Evolutionary conservation across 2,329 filamentous ascomycete genomes (phyloP).

Genomic region (Apiospora saccharicola): DNA sequence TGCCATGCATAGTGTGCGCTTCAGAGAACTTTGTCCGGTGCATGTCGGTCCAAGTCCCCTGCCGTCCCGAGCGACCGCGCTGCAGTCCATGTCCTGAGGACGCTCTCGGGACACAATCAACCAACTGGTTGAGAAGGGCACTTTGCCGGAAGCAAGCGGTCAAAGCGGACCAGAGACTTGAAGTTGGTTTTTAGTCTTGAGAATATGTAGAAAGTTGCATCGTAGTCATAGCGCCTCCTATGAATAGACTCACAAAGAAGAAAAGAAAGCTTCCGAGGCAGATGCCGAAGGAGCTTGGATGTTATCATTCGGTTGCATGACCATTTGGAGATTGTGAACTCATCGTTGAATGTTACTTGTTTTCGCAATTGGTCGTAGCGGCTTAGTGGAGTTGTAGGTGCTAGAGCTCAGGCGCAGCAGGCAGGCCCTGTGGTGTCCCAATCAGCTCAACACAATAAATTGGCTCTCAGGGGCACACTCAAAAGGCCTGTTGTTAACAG

Average conservation of each 20-base stretch:
- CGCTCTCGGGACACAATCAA: too few relatives aligned
- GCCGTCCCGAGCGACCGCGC: too few relatives aligned
- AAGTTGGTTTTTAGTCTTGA: too few relatives aligned
- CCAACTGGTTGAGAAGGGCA: too few relatives aligned
- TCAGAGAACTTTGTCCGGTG: too few relatives aligned
- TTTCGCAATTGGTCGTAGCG: not conserved
- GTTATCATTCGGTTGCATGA: slow-evolving; percentile 6
- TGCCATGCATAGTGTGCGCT: too few relatives aligned
- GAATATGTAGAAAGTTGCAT: not conserved
- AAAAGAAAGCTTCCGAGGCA: not conserved
- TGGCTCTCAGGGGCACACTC: not conserved
- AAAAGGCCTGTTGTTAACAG: not conserved
- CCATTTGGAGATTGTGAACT: not conserved
- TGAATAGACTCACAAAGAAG: not conserved
- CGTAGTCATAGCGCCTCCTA: not conserved
- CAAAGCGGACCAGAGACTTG: too few relatives aligned
- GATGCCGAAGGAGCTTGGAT: not conserved
- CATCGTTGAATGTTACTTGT: not conserved
- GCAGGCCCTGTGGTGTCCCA: not conserved
- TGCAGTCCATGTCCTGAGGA: too few relatives aligned
- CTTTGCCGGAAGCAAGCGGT: too few relatives aligned
- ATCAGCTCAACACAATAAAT: not conserved
- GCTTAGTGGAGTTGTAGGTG: not conserved
- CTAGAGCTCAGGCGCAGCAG: not conserved
- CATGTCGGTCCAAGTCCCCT: too few relatives aligned